Conservation (phyloP, 2,329 filamentous ascomycete genomes). For the Fonsecaea multimorphosa region DNA sequence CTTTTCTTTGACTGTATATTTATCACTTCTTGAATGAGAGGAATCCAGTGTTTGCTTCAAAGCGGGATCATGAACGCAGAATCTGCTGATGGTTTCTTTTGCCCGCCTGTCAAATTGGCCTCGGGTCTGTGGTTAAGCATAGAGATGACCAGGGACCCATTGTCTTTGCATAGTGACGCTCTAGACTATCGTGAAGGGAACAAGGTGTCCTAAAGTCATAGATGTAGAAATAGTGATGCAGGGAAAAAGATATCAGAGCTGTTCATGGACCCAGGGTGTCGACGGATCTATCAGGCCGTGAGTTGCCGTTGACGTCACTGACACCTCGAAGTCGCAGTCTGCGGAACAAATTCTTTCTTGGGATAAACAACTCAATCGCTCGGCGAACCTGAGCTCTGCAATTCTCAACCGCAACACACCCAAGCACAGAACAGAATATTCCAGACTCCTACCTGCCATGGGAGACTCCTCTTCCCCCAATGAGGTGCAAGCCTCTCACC, state of each 20-base stretch:
- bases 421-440: too few relatives aligned
- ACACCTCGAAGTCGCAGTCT: slow-evolving; percentile 1
- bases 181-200: neutral
- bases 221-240: neutral
- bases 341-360: slow-evolving; percentile 1
- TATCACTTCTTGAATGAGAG: neutral
- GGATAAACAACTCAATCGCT: neutral
- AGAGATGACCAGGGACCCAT: too few relatives aligned
- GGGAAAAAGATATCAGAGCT: neutral
- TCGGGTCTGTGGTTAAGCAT: neutral
- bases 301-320: slow-evolving; percentile 19
- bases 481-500: slow-evolving; percentile 8
- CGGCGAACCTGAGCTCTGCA: neutral
- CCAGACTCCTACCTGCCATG: neutral
- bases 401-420: slow-evolving; percentile 8
- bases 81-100: neutral
- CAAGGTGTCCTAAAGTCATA: neutral
- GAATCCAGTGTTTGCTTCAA: neutral
- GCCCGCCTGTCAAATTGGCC: neutral
- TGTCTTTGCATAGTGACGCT: neutral
- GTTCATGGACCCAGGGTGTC: neutral
- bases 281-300: neutral
- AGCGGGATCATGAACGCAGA: neutral
- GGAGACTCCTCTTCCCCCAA: neutral
- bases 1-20: neutral